Percentiles rank a stretch among this genome's conserved stretches.
phyloP scores from a whole-genome alignment of 2,329 filamentous ascomycete species.

The Pseudogymnoascus sp. region DNA sequence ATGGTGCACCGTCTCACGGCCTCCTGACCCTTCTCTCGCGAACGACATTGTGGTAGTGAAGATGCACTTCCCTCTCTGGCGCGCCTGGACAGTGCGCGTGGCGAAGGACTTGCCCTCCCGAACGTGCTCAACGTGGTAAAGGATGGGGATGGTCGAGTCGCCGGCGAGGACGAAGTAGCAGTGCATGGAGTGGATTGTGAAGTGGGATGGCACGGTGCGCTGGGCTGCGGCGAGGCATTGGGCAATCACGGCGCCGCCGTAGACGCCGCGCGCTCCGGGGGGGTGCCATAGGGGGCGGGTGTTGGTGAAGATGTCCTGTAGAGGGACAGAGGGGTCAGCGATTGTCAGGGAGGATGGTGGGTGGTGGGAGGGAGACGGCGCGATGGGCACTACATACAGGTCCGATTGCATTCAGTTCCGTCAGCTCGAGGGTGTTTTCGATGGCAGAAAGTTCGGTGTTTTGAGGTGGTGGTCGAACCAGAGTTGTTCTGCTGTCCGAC shows the following conservation, averaged over 20 bases:
- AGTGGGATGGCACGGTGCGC: conserved; percentile 73
- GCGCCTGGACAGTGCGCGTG: conserved; percentile 91
- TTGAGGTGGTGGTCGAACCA: conserved; percentile 68
- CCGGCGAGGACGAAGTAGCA: conserved; percentile 97
- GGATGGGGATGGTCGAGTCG: conserved; percentile 73
- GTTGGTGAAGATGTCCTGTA: conserved; percentile 87
- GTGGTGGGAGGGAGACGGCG: background rate
- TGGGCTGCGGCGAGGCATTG: conserved; percentile 86
- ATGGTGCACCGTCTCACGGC: conserved; percentile 54
- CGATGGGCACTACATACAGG: conserved; percentile 48
- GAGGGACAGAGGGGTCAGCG: background rate
- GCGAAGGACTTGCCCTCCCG: conserved; percentile 85
- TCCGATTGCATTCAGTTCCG: conserved; percentile 68
- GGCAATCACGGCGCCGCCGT: conserved; percentile 86
- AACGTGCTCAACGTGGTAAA: conserved; percentile 93
- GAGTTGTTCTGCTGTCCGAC: conserved; percentile 41
- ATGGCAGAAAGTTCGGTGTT: conserved; percentile 71
- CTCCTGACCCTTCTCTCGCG: conserved; percentile 57
- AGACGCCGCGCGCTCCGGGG: conserved; percentile 85
- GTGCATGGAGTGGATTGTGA: conserved; percentile 91
- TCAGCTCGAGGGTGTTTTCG: conserved; percentile 84
- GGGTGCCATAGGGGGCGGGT: conserved; percentile 88
- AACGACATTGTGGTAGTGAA: conserved; percentile 96
- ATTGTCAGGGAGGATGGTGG: background rate
- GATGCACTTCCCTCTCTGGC: conserved; percentile 81